Evolutionary conservation across 805 yeast species (phyloP).

Genomic region (Cyberlindnera galapagoensis): DNA sequence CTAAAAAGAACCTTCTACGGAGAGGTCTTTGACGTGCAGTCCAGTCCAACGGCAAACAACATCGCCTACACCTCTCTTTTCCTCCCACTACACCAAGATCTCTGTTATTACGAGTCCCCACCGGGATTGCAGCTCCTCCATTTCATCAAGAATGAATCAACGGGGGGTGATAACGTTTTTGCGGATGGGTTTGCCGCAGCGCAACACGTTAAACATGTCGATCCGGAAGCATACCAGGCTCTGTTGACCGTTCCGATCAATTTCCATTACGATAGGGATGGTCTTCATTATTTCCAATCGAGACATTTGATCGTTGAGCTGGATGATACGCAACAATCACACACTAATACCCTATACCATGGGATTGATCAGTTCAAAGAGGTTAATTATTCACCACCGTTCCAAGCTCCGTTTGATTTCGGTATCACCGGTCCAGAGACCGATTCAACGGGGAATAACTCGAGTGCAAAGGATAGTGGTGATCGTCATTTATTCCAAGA

Average conservation of each 20-base stretch:
- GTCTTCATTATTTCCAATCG: slow-evolving; percentile 53
- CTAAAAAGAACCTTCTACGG: slow-evolving; percentile 70
- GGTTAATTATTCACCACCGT: slow-evolving; percentile 75
- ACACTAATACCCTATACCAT: slow-evolving; percentile 8
- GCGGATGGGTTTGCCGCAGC: slow-evolving; percentile 69
- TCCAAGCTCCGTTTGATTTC: slow-evolving; percentile 70
- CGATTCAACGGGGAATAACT: slow-evolving; percentile 16
- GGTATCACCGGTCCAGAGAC: slow-evolving; percentile 33
- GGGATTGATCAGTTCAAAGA: slow-evolving; percentile 36
- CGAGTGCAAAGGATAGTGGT: slow-evolving; percentile 32
- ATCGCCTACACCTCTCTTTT: slow-evolving; percentile 62
- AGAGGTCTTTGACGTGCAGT: slow-evolving; percentile 57
- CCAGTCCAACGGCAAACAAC: slow-evolving; percentile 48
- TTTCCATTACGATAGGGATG: slow-evolving; percentile 58
- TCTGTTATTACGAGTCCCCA: slow-evolving; percentile 71
- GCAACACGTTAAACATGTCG: slow-evolving; percentile 42
- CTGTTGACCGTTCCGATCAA: slow-evolving; percentile 57
- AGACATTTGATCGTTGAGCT: slow-evolving; percentile 61
- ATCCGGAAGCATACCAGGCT: slow-evolving; percentile 59
- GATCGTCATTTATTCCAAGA: slow-evolving; percentile 41
- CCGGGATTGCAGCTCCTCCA: slow-evolving; percentile 75
- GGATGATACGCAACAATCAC: slow-evolving; percentile 19
- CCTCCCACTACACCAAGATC: slow-evolving; percentile 73
- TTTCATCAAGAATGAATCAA: slow-evolving; percentile 42
- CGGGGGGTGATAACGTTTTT: slow-evolving; percentile 65